Evolutionary conservation across 768 basidiomycete genomes (phyloP).

Genomic region (Termitomyces titanicus): DNA sequence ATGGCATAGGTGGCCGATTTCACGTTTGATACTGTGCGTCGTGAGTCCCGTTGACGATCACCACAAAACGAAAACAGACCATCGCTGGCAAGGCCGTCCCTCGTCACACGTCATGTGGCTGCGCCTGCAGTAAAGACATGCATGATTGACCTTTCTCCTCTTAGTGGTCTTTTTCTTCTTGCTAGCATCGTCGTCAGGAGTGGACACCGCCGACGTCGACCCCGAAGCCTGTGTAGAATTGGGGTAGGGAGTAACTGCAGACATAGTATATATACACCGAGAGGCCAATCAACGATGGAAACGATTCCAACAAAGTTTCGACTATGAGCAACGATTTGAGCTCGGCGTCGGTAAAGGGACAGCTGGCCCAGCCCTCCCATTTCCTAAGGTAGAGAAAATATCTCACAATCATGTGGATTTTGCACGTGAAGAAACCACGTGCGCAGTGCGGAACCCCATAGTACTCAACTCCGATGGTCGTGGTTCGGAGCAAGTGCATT

Average conservation of each 20-base stretch:
- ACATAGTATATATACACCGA: too few species aligned
- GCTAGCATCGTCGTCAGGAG: conserved; percentile 3
- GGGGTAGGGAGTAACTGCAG: conserved; percentile 8
- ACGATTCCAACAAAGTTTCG: too few species aligned
- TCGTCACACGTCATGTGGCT: conserved; percentile 95
- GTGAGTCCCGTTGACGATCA: background rate
- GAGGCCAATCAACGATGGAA: too few species aligned
- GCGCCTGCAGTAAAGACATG: conserved; percentile 88
- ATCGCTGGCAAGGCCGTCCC: conserved; percentile 87
- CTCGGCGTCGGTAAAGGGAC: too few species aligned
- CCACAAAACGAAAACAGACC: conserved; percentile 51
- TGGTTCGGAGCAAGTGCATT: too few species aligned
- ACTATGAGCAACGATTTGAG: too few species aligned
- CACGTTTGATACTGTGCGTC: conserved; percentile 78
- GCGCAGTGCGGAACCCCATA: too few species aligned
- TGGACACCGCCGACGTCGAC: background rate
- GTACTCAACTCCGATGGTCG: too few species aligned
- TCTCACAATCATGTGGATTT: too few species aligned
- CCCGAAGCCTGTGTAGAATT: conserved; percentile 4
- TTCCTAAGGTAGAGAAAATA: too few species aligned
- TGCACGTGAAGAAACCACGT: too few species aligned
- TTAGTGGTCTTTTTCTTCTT: conserved; percentile 48
- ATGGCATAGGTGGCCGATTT: conserved; percentile 92
- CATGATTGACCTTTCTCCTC: conserved; percentile 86
- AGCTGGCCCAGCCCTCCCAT: too few species aligned